A percentile compares a stretch with the other conserved stretches of the same genome.
Conservation (phyloP, 2,329 filamentous ascomycete species). For the Sclerotinia borealis region DNA sequence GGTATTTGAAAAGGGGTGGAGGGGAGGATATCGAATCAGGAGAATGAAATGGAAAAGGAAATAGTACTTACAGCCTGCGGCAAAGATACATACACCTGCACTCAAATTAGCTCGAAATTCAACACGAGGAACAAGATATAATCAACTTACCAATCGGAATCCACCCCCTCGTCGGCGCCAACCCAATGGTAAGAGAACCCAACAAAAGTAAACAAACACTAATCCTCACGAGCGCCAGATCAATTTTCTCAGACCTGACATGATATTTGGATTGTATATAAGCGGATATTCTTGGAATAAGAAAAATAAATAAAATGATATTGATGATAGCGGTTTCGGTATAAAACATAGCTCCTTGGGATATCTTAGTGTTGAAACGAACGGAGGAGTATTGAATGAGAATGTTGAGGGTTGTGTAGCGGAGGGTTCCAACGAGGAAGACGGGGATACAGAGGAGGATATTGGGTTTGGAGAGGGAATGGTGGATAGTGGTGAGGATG, state of each 20-base stretch:
- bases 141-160: constrained; percentile 24
- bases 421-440: constrained; percentile 29
- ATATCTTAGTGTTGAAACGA: constrained; percentile 27
- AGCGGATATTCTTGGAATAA: constrained; percentile 22
- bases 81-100: constrained; percentile 28
- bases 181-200: constrained; percentile 25
- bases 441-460: constrained; percentile 25
- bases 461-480: constrained; percentile 19
- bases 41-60: constrained; percentile 23
- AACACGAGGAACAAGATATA: background rate
- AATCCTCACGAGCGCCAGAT: constrained; percentile 24
- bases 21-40: constrained; percentile 21
- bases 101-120: background rate
- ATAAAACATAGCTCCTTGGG: constrained; percentile 29
- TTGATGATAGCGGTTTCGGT: constrained; percentile 30
- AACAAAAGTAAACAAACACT: constrained; percentile 25
- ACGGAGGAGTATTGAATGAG: constrained; percentile 31
- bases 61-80: constrained; percentile 26
- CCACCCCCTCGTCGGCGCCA: constrained; percentile 16
- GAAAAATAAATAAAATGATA: constrained; percentile 28
- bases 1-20: background rate
- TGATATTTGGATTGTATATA: constrained; percentile 20
- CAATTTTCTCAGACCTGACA: constrained; percentile 21
- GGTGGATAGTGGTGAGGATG: constrained; percentile 12
- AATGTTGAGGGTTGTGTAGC: constrained; percentile 29